Percentiles rank a stretch among this genome's conserved stretches.
These are phyloP conservation scores for Scedosporium boydii DNA, from an alignment of 2,329 filamentous ascomycete species.

Conservation along the genomic window DNA sequence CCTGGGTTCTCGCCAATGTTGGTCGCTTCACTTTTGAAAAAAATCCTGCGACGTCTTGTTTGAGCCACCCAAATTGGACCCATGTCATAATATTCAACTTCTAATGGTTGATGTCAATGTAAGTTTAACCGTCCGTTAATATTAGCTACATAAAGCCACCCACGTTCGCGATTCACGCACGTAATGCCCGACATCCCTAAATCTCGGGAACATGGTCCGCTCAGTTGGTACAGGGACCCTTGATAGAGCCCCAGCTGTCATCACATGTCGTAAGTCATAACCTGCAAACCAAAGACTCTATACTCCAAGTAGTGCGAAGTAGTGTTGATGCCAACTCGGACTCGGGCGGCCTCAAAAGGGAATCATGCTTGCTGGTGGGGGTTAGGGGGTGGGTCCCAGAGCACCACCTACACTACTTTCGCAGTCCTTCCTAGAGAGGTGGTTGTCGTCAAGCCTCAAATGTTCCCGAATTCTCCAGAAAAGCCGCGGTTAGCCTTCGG, in stretches of 20 bases:
- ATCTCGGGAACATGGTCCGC: no score
- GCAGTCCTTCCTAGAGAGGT: not conserved
- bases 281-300: not conserved
- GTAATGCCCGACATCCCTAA: no score
- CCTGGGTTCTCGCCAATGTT: not conserved
- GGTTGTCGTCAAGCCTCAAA: not conserved
- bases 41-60: not conserved
- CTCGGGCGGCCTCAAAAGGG: no score
- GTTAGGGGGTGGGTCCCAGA: no score
- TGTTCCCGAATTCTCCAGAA: not conserved
- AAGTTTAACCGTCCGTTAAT: no score
- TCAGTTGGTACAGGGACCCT: no score
- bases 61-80: not conserved
- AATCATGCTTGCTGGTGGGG: no score
- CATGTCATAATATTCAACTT: no score
- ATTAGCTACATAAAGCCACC: no score
- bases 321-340: not conserved
- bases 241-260: not conserved
- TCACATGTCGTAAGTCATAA: not conserved
- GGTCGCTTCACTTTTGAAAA: not conserved
- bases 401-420: no score
- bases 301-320: not conserved
- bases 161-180: no score
- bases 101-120: no score
- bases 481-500: conserved; percentile 1